Percentiles rank a stretch among this genome's conserved stretches.
These are phyloP conservation scores for Colletotrichum sp. DNA, from an alignment of 2,329 filamentous ascomycete genomes.

Conservation along the genomic window DNA sequence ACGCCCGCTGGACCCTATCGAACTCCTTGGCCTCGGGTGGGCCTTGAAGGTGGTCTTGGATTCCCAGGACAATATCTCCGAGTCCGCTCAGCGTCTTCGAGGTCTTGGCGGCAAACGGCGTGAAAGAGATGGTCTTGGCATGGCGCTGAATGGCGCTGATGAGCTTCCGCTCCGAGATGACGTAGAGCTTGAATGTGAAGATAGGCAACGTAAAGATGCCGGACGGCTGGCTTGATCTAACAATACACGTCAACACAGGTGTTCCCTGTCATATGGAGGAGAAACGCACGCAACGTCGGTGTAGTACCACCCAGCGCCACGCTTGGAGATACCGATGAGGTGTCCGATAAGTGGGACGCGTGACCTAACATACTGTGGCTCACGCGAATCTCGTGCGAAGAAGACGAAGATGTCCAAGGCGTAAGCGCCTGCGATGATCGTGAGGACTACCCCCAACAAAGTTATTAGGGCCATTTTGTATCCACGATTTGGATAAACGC, in stretches of 20 bases:
- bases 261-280: accelerated
- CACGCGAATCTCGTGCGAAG: neutral
- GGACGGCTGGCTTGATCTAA: neutral
- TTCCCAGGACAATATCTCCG: neutral
- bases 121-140: neutral
- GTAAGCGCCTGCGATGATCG: neutral
- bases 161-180: neutral
- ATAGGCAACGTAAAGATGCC: neutral
- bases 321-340: neutral
- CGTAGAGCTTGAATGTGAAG: neutral
- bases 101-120: neutral
- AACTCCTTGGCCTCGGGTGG: neutral
- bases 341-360: slow-evolving; percentile 8
- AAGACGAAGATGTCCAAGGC: neutral
- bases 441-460: neutral
- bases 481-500: neutral
- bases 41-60: neutral
- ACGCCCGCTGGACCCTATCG: neutral
- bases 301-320: neutral
- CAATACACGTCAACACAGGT: neutral
- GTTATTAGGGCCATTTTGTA: neutral
- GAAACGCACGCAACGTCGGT: neutral
- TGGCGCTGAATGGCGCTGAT: neutral
- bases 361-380: neutral
- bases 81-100: neutral